phyloP scores from a whole-genome alignment of 129 eudicot genomes.

The Cynara cardunculus region DNA sequence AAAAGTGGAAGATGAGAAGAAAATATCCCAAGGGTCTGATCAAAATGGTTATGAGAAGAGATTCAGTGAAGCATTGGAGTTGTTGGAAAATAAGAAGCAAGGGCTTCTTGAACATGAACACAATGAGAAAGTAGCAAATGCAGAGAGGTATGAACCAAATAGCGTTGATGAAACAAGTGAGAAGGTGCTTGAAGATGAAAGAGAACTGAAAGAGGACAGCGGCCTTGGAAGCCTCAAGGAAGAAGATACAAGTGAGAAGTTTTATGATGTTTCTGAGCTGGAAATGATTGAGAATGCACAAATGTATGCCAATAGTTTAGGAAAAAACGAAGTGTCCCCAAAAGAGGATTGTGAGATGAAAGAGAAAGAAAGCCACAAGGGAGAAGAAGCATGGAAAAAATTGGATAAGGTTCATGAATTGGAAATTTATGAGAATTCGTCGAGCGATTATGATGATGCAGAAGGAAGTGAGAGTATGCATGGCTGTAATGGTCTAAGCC shows the following conservation, averaged over 20 bases:
- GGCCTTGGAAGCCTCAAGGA: conserved; percentile 15
- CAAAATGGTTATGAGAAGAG: conserved; percentile 25
- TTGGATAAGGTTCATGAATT: conserved; percentile 21
- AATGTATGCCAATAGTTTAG: not conserved
- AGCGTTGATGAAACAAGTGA: conserved; percentile 18
- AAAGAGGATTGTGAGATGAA: conserved; percentile 14
- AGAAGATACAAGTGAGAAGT: conserved; percentile 31
- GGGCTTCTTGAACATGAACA: conserved; percentile 37
- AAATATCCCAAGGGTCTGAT: conserved; percentile 9
- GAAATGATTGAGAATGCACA: conserved; percentile 28
- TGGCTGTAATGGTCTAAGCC: conserved; percentile 10
- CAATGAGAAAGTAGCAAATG: conserved; percentile 23
- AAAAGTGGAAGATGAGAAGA: conserved; percentile 27
- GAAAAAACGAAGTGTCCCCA: conserved; percentile 3
- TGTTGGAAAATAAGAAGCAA: conserved; percentile 21
- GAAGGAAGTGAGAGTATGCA: conserved; percentile 34
- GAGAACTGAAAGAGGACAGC: conserved; percentile 14
- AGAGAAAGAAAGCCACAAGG: conserved; percentile 6
- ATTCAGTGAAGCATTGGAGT: conserved; percentile 13
- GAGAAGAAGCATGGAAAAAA: conserved; percentile 13
- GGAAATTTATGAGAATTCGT: conserved; percentile 18
- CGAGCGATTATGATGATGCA: conserved; percentile 34
- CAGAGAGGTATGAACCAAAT: not conserved
- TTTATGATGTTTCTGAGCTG: conserved; percentile 32
- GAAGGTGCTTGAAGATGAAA: conserved; percentile 19